Evolutionary conservation across 2,329 filamentous ascomycete genomes (phyloP).

Genomic region (Ophiocordyceps camponoti-saundersi): DNA sequence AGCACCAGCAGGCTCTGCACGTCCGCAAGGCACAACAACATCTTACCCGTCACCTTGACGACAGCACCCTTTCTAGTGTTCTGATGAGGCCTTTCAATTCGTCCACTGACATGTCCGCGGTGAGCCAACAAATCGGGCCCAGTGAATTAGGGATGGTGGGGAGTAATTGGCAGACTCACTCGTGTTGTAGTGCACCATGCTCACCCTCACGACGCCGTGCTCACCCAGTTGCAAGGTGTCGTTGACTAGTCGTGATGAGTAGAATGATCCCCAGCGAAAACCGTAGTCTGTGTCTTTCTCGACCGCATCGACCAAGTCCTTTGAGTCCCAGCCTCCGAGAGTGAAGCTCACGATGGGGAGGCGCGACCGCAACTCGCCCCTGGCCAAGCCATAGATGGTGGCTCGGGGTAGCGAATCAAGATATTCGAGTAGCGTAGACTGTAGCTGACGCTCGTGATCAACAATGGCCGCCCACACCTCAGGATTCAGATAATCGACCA

Average conservation of each 20-base stretch:
- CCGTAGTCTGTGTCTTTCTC: constrained; percentile 42
- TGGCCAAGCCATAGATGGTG: constrained; percentile 40
- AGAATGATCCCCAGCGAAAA: constrained; percentile 52
- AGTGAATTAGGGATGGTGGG: too few relatives aligned
- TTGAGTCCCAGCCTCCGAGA: constrained; percentile 37
- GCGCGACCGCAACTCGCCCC: constrained; percentile 26
- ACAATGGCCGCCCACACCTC: constrained; percentile 32
- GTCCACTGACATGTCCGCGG: constrained; percentile 23
- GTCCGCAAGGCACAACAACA: neutral
- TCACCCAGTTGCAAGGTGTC: constrained; percentile 39
- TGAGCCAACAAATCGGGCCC: neutral
- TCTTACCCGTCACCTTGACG: neutral
- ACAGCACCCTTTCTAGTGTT: constrained; percentile 27
- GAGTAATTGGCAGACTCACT: constrained; percentile 22
- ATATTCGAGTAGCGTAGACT: constrained; percentile 41
- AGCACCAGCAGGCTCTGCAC: neutral
- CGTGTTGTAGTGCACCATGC: constrained; percentile 58
- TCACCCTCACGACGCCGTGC: constrained; percentile 51
- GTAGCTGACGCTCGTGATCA: constrained; percentile 42
- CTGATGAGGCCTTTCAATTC: constrained; percentile 36
- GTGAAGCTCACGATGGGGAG: constrained; percentile 53
- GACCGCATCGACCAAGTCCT: constrained; percentile 42
- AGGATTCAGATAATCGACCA: constrained; percentile 42
- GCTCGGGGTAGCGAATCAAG: constrained; percentile 32
- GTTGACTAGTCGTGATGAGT: constrained; percentile 43